These are phyloP conservation scores for Teratosphaeria epicoccoides DNA, from an alignment of 2,329 filamentous ascomycete genomes.

Conservation along the genomic window DNA sequence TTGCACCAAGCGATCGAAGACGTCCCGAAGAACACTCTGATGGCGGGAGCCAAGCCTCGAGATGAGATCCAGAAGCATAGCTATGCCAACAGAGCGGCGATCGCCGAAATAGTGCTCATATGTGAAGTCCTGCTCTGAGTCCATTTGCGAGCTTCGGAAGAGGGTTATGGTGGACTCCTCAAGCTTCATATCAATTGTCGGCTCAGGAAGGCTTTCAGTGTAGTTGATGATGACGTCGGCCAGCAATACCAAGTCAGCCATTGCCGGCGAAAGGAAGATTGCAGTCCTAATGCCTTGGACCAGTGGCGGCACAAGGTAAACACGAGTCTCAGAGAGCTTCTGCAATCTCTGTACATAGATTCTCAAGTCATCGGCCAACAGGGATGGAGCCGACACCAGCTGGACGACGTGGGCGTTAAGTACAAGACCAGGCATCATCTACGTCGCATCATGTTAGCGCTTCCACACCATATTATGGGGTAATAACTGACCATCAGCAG, in stretches of 20 bases:
- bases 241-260: constrained; percentile 26
- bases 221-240: constrained; percentile 31
- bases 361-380: neutral
- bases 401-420: constrained; percentile 24
- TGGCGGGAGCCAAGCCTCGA: constrained; percentile 25
- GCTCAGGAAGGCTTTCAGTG: constrained; percentile 30
- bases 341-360: constrained; percentile 6
- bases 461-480: neutral
- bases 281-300: constrained; percentile 16
- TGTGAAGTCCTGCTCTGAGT: constrained; percentile 15
- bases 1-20: constrained; percentile 25
- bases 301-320: constrained; percentile 23
- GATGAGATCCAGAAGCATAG: constrained; percentile 36
- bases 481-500: constrained; percentile 16
- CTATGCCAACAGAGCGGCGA: constrained; percentile 34
- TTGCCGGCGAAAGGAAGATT: constrained; percentile 16
- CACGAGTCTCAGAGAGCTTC: constrained; percentile 17
- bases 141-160: constrained; percentile 22
- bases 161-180: constrained; percentile 31
- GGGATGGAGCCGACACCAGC: constrained; percentile 17
- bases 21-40: neutral
- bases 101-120: constrained; percentile 36
- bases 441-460: neutral
- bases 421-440: constrained; percentile 28
- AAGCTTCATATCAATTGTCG: constrained; percentile 35